A percentile compares a stretch with the other conserved stretches of the same genome.
These are phyloP conservation scores for Candida incommunis DNA, from an alignment of 805 yeast genomes.

Conservation along the genomic window DNA sequence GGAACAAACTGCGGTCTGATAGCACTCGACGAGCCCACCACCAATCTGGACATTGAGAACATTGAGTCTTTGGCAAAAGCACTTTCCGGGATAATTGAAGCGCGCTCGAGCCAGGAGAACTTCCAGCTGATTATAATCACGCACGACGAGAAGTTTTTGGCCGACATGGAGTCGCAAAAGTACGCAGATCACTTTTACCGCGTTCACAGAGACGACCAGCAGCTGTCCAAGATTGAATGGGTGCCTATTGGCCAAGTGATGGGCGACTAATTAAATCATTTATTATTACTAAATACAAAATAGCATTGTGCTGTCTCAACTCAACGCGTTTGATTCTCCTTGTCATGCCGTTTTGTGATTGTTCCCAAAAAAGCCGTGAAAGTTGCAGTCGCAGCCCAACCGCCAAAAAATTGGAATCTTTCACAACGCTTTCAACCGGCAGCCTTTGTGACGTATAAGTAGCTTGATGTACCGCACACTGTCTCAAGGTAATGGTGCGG, in stretches of 20 bases:
- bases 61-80: conserved; percentile 78
- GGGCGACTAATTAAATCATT: background rate
- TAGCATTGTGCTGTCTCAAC: too few relatives aligned
- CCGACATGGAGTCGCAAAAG: conserved; percentile 69
- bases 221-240: conserved; percentile 62
- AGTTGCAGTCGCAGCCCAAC: too few relatives aligned
- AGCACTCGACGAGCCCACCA: conserved; percentile 95
- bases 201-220: conserved; percentile 66
- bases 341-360: too few relatives aligned
- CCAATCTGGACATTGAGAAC: conserved; percentile 82
- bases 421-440: too few relatives aligned
- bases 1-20: conserved; percentile 92
- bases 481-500: too few relatives aligned
- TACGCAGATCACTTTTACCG: conserved; percentile 81
- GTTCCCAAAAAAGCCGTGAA: too few relatives aligned
- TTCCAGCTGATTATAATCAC: conserved; percentile 93
- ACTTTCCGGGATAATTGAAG: conserved; percentile 56
- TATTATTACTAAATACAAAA: too few relatives aligned
- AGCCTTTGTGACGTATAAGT: too few relatives aligned
- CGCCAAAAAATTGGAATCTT: too few relatives aligned
- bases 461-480: too few relatives aligned
- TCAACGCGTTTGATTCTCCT: too few relatives aligned
- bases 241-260: conserved; percentile 16
- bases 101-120: conserved; percentile 65
- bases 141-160: conserved; percentile 85